Evolutionary conservation across 306 rosid species (phyloP).

Genomic region (Corylus americana): DNA sequence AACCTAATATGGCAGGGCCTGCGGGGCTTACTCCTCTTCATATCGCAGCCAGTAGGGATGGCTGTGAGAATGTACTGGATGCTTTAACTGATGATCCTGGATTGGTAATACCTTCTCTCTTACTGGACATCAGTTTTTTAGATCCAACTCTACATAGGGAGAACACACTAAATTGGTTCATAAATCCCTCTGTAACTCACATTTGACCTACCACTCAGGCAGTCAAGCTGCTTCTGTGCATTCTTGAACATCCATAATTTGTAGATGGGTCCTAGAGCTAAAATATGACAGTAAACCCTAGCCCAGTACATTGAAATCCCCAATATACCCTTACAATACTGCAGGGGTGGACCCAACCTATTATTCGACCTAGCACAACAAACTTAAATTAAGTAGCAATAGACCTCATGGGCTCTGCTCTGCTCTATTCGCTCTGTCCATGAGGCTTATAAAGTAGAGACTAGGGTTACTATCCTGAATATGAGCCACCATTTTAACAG

Average conservation of each 20-base stretch:
- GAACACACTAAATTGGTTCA: neutral
- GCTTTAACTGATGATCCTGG: constrained; percentile 90
- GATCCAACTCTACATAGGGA: neutral
- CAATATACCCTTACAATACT: no score
- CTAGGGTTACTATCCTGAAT: no score
- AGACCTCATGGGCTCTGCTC: no score
- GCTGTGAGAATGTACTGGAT: constrained; percentile 68
- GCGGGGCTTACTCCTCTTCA: constrained; percentile 88
- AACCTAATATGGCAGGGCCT: constrained; percentile 70
- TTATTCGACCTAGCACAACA: no score
- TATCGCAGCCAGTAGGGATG: constrained; percentile 69
- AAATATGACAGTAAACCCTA: no score
- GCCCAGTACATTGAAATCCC: no score
- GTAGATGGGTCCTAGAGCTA: constrained; percentile 1
- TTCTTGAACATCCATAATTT: neutral
- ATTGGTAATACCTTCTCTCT: constrained; percentile 52
- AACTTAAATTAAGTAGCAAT: no score
- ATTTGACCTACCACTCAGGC: neutral
- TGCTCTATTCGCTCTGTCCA: no score
- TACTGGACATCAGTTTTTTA: neutral
- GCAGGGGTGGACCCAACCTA: no score
- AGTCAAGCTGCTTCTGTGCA: neutral
- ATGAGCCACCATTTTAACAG: no score
- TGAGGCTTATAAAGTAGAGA: no score
- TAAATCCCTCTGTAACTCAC: neutral